phyloP scores from a whole-genome alignment of 1,284 basidiomycete genomes.

The Tilletia setariae region DNA sequence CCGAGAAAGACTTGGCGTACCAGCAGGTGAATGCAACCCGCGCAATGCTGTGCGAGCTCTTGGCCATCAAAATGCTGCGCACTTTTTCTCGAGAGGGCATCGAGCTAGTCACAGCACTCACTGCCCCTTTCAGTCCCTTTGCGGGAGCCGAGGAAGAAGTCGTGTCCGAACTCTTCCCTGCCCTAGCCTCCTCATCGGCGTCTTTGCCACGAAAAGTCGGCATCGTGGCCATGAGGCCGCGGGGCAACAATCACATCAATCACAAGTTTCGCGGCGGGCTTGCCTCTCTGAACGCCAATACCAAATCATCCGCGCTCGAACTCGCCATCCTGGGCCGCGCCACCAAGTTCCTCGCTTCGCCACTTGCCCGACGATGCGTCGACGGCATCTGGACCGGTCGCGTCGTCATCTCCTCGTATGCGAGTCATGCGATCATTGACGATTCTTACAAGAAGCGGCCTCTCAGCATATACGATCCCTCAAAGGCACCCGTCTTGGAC shows the following conservation, averaged over 20 bases:
- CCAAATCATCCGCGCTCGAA: constrained; percentile 37
- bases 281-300: neutral
- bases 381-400: constrained; percentile 45
- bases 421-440: constrained; percentile 40
- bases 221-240: constrained; percentile 14
- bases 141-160: constrained; percentile 54
- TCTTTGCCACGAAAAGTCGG: constrained; percentile 16
- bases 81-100: constrained; percentile 56
- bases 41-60: constrained; percentile 79
- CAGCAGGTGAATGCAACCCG: constrained; percentile 69
- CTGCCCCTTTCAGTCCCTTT: constrained; percentile 81
- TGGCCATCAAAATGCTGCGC: constrained; percentile 76
- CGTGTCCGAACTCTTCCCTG: constrained; percentile 28
- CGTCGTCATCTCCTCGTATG: constrained; percentile 36
- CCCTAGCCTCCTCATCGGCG: constrained; percentile 18
- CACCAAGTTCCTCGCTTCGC: constrained; percentile 45
- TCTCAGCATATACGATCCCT: constrained; percentile 88
- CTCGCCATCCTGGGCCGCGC: constrained; percentile 44
- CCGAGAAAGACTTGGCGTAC: constrained; percentile 55
- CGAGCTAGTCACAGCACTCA: constrained; percentile 72
- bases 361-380: constrained; percentile 45
- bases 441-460: constrained; percentile 90
- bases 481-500: constrained; percentile 83
- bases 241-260: neutral
- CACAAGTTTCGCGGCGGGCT: neutral